Evolutionary conservation across 75 land plant genomes (phyloP).

Genomic region (Sequoiadendron giganteum): DNA sequence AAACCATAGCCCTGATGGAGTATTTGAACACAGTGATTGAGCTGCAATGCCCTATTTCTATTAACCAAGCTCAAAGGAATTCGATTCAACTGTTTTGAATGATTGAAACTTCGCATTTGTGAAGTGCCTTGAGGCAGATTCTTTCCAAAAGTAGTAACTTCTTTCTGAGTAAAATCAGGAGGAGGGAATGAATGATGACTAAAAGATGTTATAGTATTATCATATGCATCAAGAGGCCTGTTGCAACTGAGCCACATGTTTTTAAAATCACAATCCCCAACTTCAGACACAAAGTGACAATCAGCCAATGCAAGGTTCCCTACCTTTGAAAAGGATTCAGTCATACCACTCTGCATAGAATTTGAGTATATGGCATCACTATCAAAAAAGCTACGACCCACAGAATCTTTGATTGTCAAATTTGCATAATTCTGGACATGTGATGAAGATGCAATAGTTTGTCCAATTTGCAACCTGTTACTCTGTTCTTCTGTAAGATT

Average conservation of each 20-base stretch:
- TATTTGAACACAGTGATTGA: constrained; percentile 19
- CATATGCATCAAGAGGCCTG: constrained; percentile 24
- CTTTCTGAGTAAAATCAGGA: constrained; percentile 20
- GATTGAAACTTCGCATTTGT: constrained; percentile 38
- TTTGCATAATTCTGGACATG: constrained; percentile 27
- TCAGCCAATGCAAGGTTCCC: constrained; percentile 20
- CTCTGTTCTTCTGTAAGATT: constrained; percentile 34
- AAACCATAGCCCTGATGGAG: constrained; percentile 56
- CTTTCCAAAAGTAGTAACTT: constrained; percentile 24
- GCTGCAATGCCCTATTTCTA: constrained; percentile 16
- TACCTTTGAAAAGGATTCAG: constrained; percentile 28
- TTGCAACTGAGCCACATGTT: constrained; percentile 33
- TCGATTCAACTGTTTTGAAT: constrained; percentile 24
- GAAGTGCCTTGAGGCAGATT: constrained; percentile 19
- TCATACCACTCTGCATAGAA: constrained; percentile 20
- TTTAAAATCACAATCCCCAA: constrained; percentile 44
- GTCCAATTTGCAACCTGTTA: constrained; percentile 27
- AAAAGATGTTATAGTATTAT: constrained; percentile 42
- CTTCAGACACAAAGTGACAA: constrained; percentile 23
- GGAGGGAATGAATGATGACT: constrained; percentile 20
- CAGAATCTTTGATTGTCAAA: constrained; percentile 49
- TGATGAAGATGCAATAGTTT: constrained; percentile 41
- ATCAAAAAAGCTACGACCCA: constrained; percentile 52
- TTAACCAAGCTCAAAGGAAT: constrained; percentile 22
- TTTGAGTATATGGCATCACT: constrained; percentile 33